Conservation (phyloP, 2,329 filamentous ascomycete species). For the Fusarium avenaceum region DNA sequence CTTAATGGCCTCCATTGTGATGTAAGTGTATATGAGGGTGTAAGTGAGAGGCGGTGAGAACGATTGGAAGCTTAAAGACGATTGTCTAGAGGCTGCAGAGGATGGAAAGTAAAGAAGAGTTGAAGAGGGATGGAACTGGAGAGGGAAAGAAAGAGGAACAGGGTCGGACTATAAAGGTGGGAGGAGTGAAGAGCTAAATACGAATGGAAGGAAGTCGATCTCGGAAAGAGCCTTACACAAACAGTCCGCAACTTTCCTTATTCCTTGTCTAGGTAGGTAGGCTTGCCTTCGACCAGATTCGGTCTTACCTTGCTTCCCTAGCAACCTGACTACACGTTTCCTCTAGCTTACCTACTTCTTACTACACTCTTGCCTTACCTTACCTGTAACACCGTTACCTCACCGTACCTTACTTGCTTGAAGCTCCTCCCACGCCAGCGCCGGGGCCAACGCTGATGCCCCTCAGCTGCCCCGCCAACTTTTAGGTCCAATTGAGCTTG, state of each 20-base stretch:
- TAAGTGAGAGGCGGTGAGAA: conserved; percentile 36
- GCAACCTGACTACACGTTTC: conserved; percentile 19
- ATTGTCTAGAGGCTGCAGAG: conserved; percentile 9
- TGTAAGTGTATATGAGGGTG: conserved; percentile 22
- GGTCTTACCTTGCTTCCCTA: conserved; percentile 20
- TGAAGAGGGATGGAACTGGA: conserved; percentile 18
- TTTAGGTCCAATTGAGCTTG: conserved; percentile 37
- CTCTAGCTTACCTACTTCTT: conserved; percentile 26
- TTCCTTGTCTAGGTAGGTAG: conserved; percentile 21
- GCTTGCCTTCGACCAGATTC: conserved; percentile 29
- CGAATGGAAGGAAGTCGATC: conserved; percentile 34
- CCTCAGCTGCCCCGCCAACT: conserved; percentile 50
- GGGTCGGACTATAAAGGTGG: conserved; percentile 29
- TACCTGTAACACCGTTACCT: conserved; percentile 30
- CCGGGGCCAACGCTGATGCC: conserved; percentile 39
- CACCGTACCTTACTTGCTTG: conserved; percentile 40
- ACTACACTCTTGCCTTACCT: conserved; percentile 20
- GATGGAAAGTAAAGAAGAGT: conserved; percentile 14
- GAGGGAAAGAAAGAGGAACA: conserved; percentile 31
- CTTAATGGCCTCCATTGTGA: conserved; percentile 62
- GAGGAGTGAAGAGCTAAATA: conserved; percentile 42
- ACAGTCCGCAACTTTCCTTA: conserved; percentile 12
- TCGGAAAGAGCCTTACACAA: conserved; percentile 38
- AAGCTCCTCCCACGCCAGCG: conserved; percentile 45
- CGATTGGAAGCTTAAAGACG: conserved; percentile 19